Evolutionary conservation across 345 rosid genomes (phyloP), one percentile per base, ranked within the genome.

Genomic region (Orychophragmus violaceus): DNA sequence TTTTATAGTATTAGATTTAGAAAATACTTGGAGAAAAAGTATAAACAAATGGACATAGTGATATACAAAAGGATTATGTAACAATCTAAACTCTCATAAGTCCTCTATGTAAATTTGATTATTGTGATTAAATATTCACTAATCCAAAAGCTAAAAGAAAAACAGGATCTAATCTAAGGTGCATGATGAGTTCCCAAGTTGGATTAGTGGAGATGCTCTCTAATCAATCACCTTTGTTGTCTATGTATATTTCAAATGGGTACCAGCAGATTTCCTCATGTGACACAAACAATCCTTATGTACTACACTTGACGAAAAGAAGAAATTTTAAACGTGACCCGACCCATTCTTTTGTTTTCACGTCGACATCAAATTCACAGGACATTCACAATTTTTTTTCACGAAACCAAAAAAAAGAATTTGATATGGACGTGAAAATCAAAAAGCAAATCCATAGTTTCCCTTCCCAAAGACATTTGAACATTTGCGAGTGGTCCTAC

Each of bases 351-450:
- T 71, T 62, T 24, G 57, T 16, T 54, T 62, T 3, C 29, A n/a
- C 24, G 11, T 61, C 56, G 18, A 70, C 75, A 62, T 71, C 69
- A 52, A 48, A 71, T 71, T 54, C 75, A n/a, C n/a, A n/a, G n/a
- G n/a, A n/a, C n/a, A n/a, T n/a, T n/a, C n/a, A n/a, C n/a, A n/a
- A n/a, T n/a, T n/a, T n/a, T n/a, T n/a, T n/a, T n/a, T n/a, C n/a
- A n/a, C n/a, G n/a, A n/a, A n/a, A n/a, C n/a, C n/a, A n/a, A n/a
- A n/a, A n/a, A n/a, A n/a, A n/a, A n/a, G n/a, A n/a, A n/a, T n/a
- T n/a, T n/a, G n/a, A n/a, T n/a, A n/a, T n/a, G n/a, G n/a, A n/a
- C n/a, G n/a, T n/a, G n/a, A n/a, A n/a, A n/a, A n/a, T n/a, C n/a
- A n/a, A n/a, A n/a, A n/a, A n/a, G n/a, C n/a, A n/a, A n/a, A n/a